Conservation (phyloP, 148 eudicot genomes). For the Vaccinium myrtillus region DNA sequence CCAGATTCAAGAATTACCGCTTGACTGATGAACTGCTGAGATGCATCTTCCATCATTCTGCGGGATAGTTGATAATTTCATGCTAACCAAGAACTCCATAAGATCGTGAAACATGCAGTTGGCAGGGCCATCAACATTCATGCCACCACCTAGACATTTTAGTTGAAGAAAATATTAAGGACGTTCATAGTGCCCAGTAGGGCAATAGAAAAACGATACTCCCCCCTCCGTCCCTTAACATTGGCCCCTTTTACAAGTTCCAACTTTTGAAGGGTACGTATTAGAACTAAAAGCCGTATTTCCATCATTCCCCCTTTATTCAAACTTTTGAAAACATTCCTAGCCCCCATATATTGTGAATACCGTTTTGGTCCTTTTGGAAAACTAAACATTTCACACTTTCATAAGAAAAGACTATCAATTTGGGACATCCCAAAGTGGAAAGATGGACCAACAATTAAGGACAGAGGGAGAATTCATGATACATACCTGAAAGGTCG, state of each 20-base stretch:
- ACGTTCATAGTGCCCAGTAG: constrained; percentile 11
- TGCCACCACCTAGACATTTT: constrained; percentile 22
- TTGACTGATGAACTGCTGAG: constrained; percentile 62
- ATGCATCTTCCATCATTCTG: constrained; percentile 49
- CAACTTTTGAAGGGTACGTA: neutral
- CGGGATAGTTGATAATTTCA: constrained; percentile 48
- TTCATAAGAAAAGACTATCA: neutral
- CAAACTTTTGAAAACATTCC: neutral
- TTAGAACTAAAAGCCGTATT: neutral
- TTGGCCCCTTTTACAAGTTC: neutral
- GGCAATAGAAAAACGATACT: neutral
- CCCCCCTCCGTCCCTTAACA: neutral
- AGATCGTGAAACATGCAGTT: constrained; percentile 64
- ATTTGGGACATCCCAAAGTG: neutral
- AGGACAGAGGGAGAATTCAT: constrained; percentile 1
- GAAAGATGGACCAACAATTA: neutral
- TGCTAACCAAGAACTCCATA: constrained; percentile 54
- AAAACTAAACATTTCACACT: neutral
- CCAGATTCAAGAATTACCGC: constrained; percentile 49
- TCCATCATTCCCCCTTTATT: neutral
- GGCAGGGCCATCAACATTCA: constrained; percentile 29
- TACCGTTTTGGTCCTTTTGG: neutral
- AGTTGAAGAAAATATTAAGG: neutral
- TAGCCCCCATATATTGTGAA: neutral
- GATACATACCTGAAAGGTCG: constrained; percentile 47